These are phyloP conservation scores for Yueomyces sinensis DNA, from an alignment of 805 yeast genomes.

Conservation along the genomic window DNA sequence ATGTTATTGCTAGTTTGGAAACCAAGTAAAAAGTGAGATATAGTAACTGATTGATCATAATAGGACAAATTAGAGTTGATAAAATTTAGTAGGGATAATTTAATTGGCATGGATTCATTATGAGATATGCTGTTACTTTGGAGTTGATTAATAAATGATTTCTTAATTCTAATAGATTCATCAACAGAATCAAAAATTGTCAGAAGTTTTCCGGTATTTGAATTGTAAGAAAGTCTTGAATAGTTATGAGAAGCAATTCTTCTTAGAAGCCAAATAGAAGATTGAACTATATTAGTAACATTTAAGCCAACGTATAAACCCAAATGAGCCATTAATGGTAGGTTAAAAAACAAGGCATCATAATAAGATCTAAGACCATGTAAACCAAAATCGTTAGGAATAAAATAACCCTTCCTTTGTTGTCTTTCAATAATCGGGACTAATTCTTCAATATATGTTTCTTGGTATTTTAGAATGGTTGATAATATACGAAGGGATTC, in stretches of 20 bases:
- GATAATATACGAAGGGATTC: conserved; percentile 35
- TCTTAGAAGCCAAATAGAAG: conserved; percentile 40
- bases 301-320: conserved; percentile 60
- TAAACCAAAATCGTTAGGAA: conserved; percentile 31
- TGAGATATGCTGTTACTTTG: conserved; percentile 32
- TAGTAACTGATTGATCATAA: conserved; percentile 32
- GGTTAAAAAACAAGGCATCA: conserved; percentile 57
- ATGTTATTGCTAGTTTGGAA: conserved; percentile 43
- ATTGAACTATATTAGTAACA: conserved; percentile 35
- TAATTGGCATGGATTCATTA: conserved; percentile 33
- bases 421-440: conserved; percentile 23
- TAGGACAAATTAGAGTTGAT: conserved; percentile 35
- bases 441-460: conserved; percentile 37
- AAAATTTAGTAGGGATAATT: conserved; percentile 47
- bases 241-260: conserved; percentile 29
- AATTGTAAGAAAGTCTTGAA: conserved; percentile 23
- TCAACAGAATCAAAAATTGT: conserved; percentile 63
- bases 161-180: conserved; percentile 63
- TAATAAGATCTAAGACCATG: conserved; percentile 52
- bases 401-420: conserved; percentile 10
- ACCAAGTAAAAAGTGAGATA: conserved; percentile 71
- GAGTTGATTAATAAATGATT: conserved; percentile 58
- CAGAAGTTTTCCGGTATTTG: conserved; percentile 47
- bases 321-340: conserved; percentile 61
- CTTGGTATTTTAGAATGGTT: conserved; percentile 39